Conservation (phyloP, 2,329 filamentous ascomycete species). For the Aspergillus bombycis region DNA sequence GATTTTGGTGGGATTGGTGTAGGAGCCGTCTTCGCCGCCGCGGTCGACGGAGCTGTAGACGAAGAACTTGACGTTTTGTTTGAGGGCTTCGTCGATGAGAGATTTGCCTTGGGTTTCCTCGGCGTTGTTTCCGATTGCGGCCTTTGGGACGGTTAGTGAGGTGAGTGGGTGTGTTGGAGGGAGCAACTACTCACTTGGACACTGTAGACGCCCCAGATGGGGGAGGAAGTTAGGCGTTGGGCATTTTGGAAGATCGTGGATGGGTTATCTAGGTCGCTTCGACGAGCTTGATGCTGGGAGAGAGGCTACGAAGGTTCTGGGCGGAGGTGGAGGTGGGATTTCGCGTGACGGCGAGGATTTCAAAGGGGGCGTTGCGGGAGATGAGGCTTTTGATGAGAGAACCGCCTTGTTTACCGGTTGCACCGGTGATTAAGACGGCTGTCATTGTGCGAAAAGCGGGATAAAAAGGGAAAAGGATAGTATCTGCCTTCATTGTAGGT, state of each 20-base stretch:
- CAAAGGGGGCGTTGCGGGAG: conserved; percentile 37
- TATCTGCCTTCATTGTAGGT: background rate
- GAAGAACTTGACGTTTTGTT: conserved; percentile 60
- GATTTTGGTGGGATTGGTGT: conserved; percentile 57
- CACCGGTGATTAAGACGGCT: conserved; percentile 38
- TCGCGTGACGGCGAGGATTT: conserved; percentile 64
- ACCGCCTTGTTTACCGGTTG: conserved; percentile 48
- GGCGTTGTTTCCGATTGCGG: conserved; percentile 8
- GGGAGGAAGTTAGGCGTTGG: conserved; percentile 35
- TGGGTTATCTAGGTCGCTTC: conserved; percentile 59
- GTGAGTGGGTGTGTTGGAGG: background rate
- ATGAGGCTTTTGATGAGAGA: conserved; percentile 39
- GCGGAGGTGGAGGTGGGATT: conserved; percentile 55
- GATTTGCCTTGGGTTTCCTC: conserved; percentile 61
- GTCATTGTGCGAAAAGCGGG: background rate
- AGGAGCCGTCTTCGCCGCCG: conserved; percentile 56
- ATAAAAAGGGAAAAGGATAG: background rate
- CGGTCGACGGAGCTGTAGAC: conserved; percentile 68
- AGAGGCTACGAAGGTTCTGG: conserved; percentile 50
- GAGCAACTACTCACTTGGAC: conserved; percentile 53
- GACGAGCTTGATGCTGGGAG: conserved; percentile 57
- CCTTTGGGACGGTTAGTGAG: background rate
- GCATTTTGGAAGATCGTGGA: conserved; percentile 54
- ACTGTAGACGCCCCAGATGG: conserved; percentile 64
- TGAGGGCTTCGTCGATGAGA: conserved; percentile 61